phyloP scores from a whole-genome alignment of 495 filamentous ascomycete species.

The Neurospora intermedia region DNA sequence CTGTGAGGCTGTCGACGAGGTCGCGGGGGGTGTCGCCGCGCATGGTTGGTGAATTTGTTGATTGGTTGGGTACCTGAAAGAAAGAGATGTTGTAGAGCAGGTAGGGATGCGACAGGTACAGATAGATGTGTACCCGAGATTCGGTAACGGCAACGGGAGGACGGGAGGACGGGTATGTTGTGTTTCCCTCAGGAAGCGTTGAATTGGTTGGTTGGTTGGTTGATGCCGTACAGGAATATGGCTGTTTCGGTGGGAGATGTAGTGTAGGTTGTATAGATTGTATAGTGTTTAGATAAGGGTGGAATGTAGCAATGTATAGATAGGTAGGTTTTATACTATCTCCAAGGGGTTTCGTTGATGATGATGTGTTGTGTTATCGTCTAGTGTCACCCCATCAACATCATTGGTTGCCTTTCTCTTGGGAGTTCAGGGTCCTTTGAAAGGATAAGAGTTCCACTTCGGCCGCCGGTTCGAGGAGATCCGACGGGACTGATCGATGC shows the following conservation, averaged over 20 bases:
- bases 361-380: neutral
- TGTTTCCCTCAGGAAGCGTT: neutral
- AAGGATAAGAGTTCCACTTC: neutral
- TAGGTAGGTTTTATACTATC: neutral
- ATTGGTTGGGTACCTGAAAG: neutral
- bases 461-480: neutral
- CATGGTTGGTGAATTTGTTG: neutral
- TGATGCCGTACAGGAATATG: neutral
- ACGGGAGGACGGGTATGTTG: neutral
- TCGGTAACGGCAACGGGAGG: neutral
- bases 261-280: neutral
- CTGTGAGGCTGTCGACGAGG: neutral
- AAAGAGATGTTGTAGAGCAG: neutral
- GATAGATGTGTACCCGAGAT: neutral
- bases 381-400: neutral
- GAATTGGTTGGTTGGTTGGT: neutral
- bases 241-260: neutral
- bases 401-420: neutral
- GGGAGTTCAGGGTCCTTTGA: neutral
- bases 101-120: neutral
- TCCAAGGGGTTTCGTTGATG: neutral
- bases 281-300: neutral
- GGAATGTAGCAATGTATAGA: too few relatives aligned
- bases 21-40: neutral
- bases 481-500: neutral